Conservation (phyloP, 305 asterid genomes). For the Fraxinus latifolia region DNA sequence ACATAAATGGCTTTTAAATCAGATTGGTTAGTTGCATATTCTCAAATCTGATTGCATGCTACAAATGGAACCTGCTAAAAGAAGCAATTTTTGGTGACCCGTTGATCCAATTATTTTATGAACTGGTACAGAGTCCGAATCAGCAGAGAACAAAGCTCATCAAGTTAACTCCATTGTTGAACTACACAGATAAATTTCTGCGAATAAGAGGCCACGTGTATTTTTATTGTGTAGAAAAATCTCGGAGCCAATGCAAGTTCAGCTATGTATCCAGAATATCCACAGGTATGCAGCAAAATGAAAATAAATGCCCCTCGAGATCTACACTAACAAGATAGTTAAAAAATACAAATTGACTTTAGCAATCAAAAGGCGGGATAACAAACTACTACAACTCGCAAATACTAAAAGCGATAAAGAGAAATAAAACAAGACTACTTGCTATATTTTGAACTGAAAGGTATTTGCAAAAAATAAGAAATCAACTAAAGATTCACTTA, state of each 20-base stretch:
- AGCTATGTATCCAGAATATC: not conserved
- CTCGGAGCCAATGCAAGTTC: not conserved
- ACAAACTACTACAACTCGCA: conserved; percentile 1
- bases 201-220: not conserved
- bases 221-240: not conserved
- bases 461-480: conserved; percentile 13
- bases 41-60: not conserved
- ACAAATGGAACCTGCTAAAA: not conserved
- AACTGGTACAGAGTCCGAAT: not conserved
- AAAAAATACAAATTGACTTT: not conserved
- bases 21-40: not conserved
- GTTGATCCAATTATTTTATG: not conserved
- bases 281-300: not conserved
- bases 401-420: conserved; percentile 7
- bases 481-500: conserved; percentile 31
- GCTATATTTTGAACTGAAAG: conserved; percentile 10
- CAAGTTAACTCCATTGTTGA: not conserved
- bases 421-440: not conserved
- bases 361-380: not conserved
- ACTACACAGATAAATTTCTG: not conserved
- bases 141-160: not conserved
- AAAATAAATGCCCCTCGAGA: not conserved
- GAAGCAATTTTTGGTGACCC: not conserved
- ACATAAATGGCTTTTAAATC: not conserved
- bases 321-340: not conserved